phyloP scores from a whole-genome alignment of 2,329 filamentous ascomycete genomes.

The Venturia carpophila region DNA sequence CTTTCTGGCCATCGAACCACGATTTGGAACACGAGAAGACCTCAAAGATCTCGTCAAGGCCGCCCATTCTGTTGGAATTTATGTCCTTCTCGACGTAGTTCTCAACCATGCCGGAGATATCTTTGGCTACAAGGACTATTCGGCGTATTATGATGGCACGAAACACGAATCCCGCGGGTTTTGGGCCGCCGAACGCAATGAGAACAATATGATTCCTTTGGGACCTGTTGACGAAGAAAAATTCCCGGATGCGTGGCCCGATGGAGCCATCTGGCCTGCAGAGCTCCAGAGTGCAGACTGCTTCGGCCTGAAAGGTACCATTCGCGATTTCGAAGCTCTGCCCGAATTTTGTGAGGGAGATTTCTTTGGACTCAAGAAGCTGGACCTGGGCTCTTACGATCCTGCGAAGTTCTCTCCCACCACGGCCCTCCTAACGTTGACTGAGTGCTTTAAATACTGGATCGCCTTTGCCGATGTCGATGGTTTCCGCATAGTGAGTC shows the following conservation, averaged over 20 bases:
- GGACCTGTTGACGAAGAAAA: constrained; percentile 5
- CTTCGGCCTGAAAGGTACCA: constrained; percentile 20
- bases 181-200: constrained; percentile 20
- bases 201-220: constrained; percentile 8
- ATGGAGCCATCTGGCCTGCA: constrained; percentile 24
- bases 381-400: constrained; percentile 21
- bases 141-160: neutral
- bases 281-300: constrained; percentile 23
- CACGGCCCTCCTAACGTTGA: constrained; percentile 21
- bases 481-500: constrained; percentile 21
- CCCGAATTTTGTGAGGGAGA: constrained; percentile 25
- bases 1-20: constrained; percentile 24
- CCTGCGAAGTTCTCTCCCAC: constrained; percentile 21
- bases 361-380: constrained; percentile 24
- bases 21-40: constrained; percentile 24
- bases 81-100: constrained; percentile 25
- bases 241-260: neutral
- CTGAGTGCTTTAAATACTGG: constrained; percentile 25
- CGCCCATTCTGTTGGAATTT: constrained; percentile 23
- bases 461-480: constrained; percentile 23
- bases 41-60: constrained; percentile 22
- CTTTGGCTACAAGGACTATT: constrained; percentile 15
- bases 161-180: constrained; percentile 5
- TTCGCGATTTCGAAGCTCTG: constrained; percentile 22
- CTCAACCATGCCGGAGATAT: constrained; percentile 21